A percentile compares a stretch with the other conserved stretches of the same genome.
Evolutionary conservation across 768 basidiomycete genomes (phyloP).

Genomic region (Termitomyces heimii): DNA sequence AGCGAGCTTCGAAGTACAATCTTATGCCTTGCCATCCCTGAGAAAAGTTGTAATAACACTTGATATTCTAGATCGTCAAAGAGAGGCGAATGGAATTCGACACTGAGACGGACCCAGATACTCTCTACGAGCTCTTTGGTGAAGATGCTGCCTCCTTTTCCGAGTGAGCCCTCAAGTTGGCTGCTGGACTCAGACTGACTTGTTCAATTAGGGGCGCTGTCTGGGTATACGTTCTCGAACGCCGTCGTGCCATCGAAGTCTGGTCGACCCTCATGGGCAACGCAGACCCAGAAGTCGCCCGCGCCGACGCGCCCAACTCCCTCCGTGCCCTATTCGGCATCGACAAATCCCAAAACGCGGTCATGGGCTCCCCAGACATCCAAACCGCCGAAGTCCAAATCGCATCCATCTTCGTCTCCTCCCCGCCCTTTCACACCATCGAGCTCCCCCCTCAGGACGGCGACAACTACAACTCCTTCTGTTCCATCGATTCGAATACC

Average conservation of each 20-base stretch:
- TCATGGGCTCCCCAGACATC: constrained; percentile 67
- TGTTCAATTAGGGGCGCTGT: constrained; percentile 59
- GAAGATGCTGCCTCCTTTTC: constrained; percentile 67
- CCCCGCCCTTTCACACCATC: constrained; percentile 69
- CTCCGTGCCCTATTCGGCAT: constrained; percentile 66
- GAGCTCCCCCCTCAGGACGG: constrained; percentile 47
- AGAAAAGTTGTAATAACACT: constrained; percentile 10
- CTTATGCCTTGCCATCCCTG: constrained; percentile 6
- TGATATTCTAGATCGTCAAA: constrained; percentile 61
- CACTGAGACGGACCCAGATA: constrained; percentile 74
- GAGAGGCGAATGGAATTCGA: constrained; percentile 90
- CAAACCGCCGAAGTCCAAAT: constrained; percentile 78
- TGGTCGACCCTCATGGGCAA: constrained; percentile 75
- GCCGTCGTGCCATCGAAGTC: constrained; percentile 75
- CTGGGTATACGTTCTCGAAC: constrained; percentile 90
- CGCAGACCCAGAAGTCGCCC: constrained; percentile 51
- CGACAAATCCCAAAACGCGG: constrained; percentile 47
- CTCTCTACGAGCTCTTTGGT: constrained; percentile 75
- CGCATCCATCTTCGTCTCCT: constrained; percentile 70
- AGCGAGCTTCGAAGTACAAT: constrained; percentile 73
- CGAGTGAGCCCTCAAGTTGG: constrained; percentile 46
- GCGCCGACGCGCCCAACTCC: constrained; percentile 51
- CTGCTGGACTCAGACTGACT: not conserved
- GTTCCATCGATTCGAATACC: constrained; percentile 38
- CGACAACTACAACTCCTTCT: constrained; percentile 29